Evolutionary conservation across 2,329 filamentous ascomycete genomes (phyloP).

Genomic region (Talaromyces pinophilus): DNA sequence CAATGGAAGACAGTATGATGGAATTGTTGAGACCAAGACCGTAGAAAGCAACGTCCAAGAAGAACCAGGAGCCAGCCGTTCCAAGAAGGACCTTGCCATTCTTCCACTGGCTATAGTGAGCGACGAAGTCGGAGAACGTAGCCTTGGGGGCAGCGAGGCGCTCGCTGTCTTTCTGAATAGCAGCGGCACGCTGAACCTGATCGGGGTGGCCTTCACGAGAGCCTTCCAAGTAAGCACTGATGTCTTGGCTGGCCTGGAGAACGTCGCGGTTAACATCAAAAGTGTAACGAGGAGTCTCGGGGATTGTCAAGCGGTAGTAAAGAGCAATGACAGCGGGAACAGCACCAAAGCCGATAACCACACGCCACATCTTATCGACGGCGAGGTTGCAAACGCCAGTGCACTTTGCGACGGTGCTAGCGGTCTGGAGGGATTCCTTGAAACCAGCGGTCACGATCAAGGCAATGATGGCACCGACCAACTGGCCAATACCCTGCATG

Average conservation of each 20-base stretch:
- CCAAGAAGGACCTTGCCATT: constrained; percentile 72
- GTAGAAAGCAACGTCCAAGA: constrained; percentile 62
- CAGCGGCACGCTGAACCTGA: constrained; percentile 63
- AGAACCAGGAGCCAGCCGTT: constrained; percentile 84
- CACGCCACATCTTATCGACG: constrained; percentile 86
- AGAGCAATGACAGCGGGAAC: constrained; percentile 78
- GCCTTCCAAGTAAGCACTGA: constrained; percentile 72
- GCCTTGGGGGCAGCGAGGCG: constrained; percentile 60
- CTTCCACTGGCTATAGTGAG: constrained; percentile 70
- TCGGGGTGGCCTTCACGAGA: constrained; percentile 65
- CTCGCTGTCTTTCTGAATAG: constrained; percentile 56
- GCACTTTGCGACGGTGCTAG: constrained; percentile 58
- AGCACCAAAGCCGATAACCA: constrained; percentile 77
- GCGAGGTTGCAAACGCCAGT: constrained; percentile 65
- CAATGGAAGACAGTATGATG: constrained; percentile 69
- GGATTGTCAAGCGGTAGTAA: constrained; percentile 84
- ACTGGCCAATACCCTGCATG: constrained; percentile 83
- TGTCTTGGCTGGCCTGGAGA: constrained; percentile 71
- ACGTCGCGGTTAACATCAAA: constrained; percentile 77
- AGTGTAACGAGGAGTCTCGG: constrained; percentile 84
- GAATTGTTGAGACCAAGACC: constrained; percentile 75
- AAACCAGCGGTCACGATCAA: constrained; percentile 73
- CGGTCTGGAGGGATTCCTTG: constrained; percentile 61
- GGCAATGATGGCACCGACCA: constrained; percentile 72
- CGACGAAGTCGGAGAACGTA: constrained; percentile 67